Percentiles rank a stretch among this genome's conserved stretches.
Conservation (phyloP, 768 basidiomycete species). For the Mycena capillaripes region DNA sequence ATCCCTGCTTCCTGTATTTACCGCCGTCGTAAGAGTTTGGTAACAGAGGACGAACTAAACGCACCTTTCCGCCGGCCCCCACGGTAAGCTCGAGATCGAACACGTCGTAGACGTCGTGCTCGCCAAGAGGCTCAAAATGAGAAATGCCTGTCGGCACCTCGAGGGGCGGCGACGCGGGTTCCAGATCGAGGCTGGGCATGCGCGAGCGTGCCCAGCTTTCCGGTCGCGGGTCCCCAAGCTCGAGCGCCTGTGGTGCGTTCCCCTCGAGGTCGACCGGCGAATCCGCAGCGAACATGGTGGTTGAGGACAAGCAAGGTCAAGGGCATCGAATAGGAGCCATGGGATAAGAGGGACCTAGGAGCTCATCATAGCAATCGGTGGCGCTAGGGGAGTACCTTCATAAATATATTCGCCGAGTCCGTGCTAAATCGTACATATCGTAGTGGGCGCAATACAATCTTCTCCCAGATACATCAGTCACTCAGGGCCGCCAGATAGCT, state of each 20-base stretch:
- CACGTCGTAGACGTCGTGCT: constrained; percentile 39
- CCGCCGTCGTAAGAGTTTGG: neutral
- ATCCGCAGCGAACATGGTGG: constrained; percentile 17
- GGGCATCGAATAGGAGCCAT: neutral
- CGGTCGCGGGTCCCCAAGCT: neutral
- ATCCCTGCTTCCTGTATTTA: constrained; percentile 27
- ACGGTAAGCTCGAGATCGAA: constrained; percentile 39
- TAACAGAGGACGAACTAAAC: neutral
- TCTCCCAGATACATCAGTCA: constrained; percentile 43
- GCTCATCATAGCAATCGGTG: constrained; percentile 19
- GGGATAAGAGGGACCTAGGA: constrained; percentile 9
- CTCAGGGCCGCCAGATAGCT: constrained; percentile 69
- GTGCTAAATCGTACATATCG: constrained; percentile 24
- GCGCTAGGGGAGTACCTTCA: constrained; percentile 23
- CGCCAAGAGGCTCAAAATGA: constrained; percentile 29
- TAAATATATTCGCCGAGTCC: neutral
- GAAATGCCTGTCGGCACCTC: neutral
- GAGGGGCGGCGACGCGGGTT: neutral
- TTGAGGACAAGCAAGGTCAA: neutral
- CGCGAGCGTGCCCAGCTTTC: constrained; percentile 10
- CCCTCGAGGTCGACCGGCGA: neutral
- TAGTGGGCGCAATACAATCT: constrained; percentile 9
- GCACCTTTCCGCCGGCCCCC: constrained; percentile 32
- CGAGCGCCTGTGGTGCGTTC: neutral
- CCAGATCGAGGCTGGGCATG: constrained; percentile 17